These are phyloP conservation scores for Thalassiosira sp. DNA, from an alignment of 352 stramenopile species.

Conservation along the genomic window DNA sequence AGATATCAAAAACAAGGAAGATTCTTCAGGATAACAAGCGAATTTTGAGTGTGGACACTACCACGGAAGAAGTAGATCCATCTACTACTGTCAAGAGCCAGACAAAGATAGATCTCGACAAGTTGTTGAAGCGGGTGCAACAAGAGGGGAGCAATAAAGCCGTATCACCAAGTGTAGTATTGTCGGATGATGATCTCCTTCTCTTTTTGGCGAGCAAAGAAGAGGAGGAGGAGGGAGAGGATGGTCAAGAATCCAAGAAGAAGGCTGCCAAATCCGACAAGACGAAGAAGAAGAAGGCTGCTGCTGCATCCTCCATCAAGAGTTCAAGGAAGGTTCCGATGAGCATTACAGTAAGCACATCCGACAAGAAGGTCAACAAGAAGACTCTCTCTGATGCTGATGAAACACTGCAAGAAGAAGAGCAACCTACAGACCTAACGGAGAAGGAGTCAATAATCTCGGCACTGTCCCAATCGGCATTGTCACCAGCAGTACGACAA, in stretches of 20 bases:
- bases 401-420: background rate
- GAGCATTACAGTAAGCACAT: background rate
- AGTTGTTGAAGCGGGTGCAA: background rate
- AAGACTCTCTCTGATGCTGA: too few species aligned
- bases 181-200: background rate
- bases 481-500: background rate
- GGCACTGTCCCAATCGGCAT: background rate
- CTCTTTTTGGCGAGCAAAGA: conserved; percentile 3
- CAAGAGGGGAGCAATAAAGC: background rate
- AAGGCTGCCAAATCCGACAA: background rate
- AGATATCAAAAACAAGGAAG: background rate
- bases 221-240: background rate
- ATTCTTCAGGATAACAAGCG: background rate
- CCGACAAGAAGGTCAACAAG: background rate
- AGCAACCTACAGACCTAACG: background rate
- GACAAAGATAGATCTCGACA: background rate
- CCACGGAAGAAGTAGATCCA: too few species aligned
- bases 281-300: background rate
- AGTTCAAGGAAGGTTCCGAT: background rate
- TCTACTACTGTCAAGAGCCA: background rate
- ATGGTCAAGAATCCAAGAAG: background rate
- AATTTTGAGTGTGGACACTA: conserved; percentile 7
- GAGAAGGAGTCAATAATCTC: background rate
- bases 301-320: background rate
- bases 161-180: too few species aligned